A percentile compares a stretch with the other conserved stretches of the same genome.
These are phyloP conservation scores for Sequoia sempervirens DNA, from an alignment of 75 land plant genomes.

Conservation along the genomic window DNA sequence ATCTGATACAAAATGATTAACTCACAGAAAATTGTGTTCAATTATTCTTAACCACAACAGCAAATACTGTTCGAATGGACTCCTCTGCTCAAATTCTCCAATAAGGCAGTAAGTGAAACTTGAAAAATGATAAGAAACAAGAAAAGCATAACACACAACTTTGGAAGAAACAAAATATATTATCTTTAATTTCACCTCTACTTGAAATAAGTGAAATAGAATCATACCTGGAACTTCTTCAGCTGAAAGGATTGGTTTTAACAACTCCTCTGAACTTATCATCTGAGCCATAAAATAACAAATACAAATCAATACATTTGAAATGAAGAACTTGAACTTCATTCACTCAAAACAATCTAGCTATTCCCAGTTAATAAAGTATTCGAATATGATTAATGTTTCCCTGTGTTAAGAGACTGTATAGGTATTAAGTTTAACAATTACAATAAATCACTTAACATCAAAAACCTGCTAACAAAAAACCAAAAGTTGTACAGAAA, in stretches of 20 bases:
- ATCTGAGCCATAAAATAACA: slow-evolving; percentile 17
- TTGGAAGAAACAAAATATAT: background rate
- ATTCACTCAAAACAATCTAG: too few relatives aligned
- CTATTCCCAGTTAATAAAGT: background rate
- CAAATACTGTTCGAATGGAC: background rate
- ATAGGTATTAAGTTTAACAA: background rate
- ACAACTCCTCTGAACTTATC: slow-evolving; percentile 55
- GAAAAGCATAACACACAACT: background rate
- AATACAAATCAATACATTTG: background rate
- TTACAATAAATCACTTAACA: background rate
- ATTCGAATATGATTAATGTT: background rate
- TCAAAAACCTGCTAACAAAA: background rate
- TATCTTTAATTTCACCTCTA: background rate
- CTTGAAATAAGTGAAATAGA: background rate
- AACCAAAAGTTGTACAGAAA: background rate
- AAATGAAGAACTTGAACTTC: background rate
- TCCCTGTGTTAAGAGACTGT: background rate
- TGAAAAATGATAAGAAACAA: background rate
- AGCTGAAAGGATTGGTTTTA: slow-evolving; percentile 59
- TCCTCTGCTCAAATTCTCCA: background rate
- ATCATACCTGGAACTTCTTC: slow-evolving; percentile 66
- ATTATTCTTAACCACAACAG: background rate
- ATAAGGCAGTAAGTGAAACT: background rate
- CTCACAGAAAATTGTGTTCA: background rate
- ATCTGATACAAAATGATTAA: too few relatives aligned